Conservation (phyloP, 2,329 filamentous ascomycete species). For the Ophiocordyceps robertsii region DNA sequence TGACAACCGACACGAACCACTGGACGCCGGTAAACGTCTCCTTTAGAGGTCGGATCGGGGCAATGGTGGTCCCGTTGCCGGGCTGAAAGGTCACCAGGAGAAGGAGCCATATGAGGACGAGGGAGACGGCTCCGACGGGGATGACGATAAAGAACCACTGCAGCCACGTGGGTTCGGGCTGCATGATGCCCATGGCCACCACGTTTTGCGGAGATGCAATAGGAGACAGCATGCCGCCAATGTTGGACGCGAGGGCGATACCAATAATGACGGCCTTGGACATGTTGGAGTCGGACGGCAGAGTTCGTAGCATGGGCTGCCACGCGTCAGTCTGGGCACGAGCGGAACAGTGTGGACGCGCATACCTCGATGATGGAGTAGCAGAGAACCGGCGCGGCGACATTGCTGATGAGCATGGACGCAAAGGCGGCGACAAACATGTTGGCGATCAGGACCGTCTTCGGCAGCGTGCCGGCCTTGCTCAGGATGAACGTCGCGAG, state of each 20-base stretch:
- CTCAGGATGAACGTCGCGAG: slow-evolving; percentile 93
- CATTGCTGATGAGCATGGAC: slow-evolving; percentile 98
- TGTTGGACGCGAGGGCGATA: slow-evolving; percentile 88
- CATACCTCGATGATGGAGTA: slow-evolving; percentile 89
- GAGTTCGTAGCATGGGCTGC: slow-evolving; percentile 82
- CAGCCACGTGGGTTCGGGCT: slow-evolving; percentile 80
- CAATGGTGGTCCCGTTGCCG: slow-evolving; percentile 72
- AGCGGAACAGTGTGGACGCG: neutral
- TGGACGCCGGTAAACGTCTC: slow-evolving; percentile 81
- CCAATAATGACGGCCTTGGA: slow-evolving; percentile 90
- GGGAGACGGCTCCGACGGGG: slow-evolving; percentile 80
- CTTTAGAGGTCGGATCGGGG: slow-evolving; percentile 79
- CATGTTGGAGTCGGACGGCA: slow-evolving; percentile 82
- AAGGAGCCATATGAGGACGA: slow-evolving; percentile 79
- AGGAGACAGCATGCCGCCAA: slow-evolving; percentile 89
- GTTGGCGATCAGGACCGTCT: slow-evolving; percentile 84
- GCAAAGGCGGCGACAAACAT: slow-evolving; percentile 98
- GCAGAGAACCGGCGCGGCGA: slow-evolving; percentile 90
- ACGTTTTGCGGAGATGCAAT: slow-evolving; percentile 98
- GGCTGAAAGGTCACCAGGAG: slow-evolving; percentile 78
- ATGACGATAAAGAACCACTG: slow-evolving; percentile 95
- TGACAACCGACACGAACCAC: slow-evolving; percentile 82
- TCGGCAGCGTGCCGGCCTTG: slow-evolving; percentile 84
- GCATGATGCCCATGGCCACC: slow-evolving; percentile 92
- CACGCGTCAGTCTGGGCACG: slow-evolving; percentile 3